phyloP scores from a whole-genome alignment of 192 early-diverging fungal genomes.

The Coemansia sp. region DNA sequence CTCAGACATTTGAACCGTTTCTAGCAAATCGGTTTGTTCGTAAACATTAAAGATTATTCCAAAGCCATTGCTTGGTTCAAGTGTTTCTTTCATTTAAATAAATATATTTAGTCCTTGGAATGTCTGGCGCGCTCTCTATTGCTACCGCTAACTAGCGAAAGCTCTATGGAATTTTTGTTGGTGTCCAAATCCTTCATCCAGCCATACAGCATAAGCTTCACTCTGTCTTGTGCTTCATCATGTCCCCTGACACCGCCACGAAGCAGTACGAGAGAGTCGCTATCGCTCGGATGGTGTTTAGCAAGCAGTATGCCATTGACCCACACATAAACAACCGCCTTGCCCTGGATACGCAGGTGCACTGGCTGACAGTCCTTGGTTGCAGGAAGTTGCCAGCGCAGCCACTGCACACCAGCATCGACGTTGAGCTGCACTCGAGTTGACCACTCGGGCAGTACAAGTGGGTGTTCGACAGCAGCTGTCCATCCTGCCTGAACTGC shows the following conservation, averaged over 20 bases:
- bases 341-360: conserved; percentile 64
- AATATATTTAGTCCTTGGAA: too few relatives aligned
- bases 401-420: conserved; percentile 49
- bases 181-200: conserved; percentile 30
- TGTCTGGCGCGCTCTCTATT: neutral
- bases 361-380: conserved; percentile 54
- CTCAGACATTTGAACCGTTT: too few relatives aligned
- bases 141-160: conserved; percentile 16
- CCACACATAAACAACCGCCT: conserved; percentile 65
- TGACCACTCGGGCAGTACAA: conserved; percentile 34
- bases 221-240: conserved; percentile 3
- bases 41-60: too few relatives aligned
- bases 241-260: conserved; percentile 13
- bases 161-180: conserved; percentile 13
- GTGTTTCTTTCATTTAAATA: too few relatives aligned
- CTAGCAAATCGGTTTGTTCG: too few relatives aligned
- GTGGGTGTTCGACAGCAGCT: conserved; percentile 25
- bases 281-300: conserved; percentile 64
- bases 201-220: conserved; percentile 44
- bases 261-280: conserved; percentile 16
- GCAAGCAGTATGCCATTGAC: conserved; percentile 67
- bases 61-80: too few relatives aligned
- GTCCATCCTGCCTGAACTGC: conserved; percentile 44
- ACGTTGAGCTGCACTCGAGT: conserved; percentile 23
- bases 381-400: conserved; percentile 18